Evolutionary conservation across 305 asterid genomes (phyloP).

Genomic region (Fraxinus dipetala): DNA sequence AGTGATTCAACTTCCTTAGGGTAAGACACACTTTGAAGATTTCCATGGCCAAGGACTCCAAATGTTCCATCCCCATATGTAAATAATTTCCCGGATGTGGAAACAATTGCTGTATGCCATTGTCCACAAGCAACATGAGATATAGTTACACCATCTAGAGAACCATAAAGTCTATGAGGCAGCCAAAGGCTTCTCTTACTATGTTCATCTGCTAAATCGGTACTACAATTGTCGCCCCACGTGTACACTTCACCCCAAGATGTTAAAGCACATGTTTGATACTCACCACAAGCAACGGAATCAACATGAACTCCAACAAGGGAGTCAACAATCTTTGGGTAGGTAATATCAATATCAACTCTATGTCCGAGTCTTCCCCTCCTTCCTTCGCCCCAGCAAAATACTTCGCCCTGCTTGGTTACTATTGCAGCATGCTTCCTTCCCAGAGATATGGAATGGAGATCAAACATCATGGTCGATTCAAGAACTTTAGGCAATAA

Average conservation of each 20-base stretch:
- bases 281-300: conserved; percentile 43
- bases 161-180: conserved; percentile 37
- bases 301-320: conserved; percentile 29
- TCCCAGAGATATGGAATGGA: conserved; percentile 38
- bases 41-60: conserved; percentile 58
- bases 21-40: conserved; percentile 30
- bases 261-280: conserved; percentile 43
- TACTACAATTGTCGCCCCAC: conserved; percentile 39
- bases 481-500: conserved; percentile 43
- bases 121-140: conserved; percentile 45
- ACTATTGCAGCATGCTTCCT: conserved; percentile 43
- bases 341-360: conserved; percentile 32
- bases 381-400: conserved; percentile 54
- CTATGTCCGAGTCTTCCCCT: conserved; percentile 50
- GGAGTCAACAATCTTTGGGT: conserved; percentile 41
- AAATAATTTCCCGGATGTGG: conserved; percentile 37
- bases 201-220: conserved; percentile 26
- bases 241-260: conserved; percentile 43
- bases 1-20: conserved; percentile 51
- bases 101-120: conserved; percentile 49
- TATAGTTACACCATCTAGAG: conserved; percentile 32
- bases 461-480: conserved; percentile 46
- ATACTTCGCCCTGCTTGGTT: conserved; percentile 52
- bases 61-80: conserved; percentile 54
- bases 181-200: conserved; percentile 38